Conservation (phyloP, 345 rosid genomes). For the Psidium friedrichsthalianum region DNA sequence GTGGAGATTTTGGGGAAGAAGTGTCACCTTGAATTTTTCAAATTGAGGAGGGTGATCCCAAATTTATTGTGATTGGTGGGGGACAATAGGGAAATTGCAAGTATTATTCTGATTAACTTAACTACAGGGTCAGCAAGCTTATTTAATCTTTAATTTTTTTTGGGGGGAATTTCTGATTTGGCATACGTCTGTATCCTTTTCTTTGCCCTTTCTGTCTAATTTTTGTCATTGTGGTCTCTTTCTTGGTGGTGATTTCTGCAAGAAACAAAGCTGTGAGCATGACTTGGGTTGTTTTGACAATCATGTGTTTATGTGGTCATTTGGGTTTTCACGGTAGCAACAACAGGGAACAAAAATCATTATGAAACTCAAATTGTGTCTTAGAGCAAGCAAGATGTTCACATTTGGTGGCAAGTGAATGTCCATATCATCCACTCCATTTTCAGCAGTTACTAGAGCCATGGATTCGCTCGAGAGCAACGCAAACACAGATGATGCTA, state of each 20-base stretch:
- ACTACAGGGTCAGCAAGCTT: background rate
- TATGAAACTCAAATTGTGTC: background rate
- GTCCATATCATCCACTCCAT: background rate
- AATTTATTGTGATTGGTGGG: background rate
- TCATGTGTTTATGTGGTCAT: background rate
- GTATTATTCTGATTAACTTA: background rate
- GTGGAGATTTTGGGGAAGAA: conserved; percentile 1
- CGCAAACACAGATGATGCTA: background rate
- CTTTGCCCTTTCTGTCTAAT: background rate
- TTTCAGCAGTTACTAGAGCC: background rate
- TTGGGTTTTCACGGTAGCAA: background rate
- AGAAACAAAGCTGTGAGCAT: background rate
- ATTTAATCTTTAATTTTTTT: background rate
- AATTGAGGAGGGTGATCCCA: background rate
- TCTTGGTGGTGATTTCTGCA: background rate
- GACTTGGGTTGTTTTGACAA: background rate
- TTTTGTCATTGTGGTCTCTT: background rate
- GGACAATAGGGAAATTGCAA: background rate
- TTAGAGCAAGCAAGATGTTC: background rate
- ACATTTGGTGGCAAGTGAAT: background rate
- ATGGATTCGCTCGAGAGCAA: background rate
- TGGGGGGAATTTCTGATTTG: background rate
- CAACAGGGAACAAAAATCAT: background rate
- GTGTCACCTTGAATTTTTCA: conserved; percentile 2
- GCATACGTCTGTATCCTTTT: background rate